phyloP scores from a whole-genome alignment of 306 rosid species.

The Lotus japonicus region DNA sequence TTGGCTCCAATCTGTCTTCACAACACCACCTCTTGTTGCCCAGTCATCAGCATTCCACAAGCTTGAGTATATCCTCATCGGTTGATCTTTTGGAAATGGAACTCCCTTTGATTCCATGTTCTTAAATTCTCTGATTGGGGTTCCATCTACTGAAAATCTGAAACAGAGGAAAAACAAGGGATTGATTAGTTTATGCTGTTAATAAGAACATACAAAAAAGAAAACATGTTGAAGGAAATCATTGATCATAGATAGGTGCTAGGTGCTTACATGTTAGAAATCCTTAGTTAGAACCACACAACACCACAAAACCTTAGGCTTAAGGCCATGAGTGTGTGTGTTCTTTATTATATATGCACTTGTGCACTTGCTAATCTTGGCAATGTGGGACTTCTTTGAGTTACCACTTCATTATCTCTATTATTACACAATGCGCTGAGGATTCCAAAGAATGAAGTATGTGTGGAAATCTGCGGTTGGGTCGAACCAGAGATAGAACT shows the following conservation, averaged over 20 bases:
- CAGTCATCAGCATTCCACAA: slow-evolving; percentile 75
- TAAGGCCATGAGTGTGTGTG: too few relatives aligned
- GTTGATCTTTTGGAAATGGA: slow-evolving; percentile 20
- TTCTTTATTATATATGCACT: too few relatives aligned
- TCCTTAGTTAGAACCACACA: too few relatives aligned
- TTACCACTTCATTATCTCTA: too few relatives aligned
- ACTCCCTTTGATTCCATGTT: not conserved
- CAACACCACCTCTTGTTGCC: slow-evolving; percentile 74
- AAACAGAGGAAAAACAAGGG: not conserved
- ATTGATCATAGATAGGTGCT: too few relatives aligned
- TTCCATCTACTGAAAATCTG: not conserved
- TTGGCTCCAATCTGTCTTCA: slow-evolving; percentile 51
- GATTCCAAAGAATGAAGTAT: slow-evolving; percentile 61
- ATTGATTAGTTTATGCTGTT: too few relatives aligned
- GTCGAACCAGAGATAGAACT: slow-evolving; percentile 66
- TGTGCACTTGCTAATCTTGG: too few relatives aligned
- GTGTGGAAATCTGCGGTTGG: slow-evolving; percentile 56
- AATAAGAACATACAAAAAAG: too few relatives aligned
- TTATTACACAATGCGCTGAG: slow-evolving; percentile 22
- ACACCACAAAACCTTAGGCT: too few relatives aligned
- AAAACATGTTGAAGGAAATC: too few relatives aligned
- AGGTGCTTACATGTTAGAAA: too few relatives aligned
- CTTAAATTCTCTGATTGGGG: not conserved
- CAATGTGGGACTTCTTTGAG: too few relatives aligned
- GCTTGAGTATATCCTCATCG: slow-evolving; percentile 51